Percentiles rank a stretch among this genome's conserved stretches.
These are phyloP conservation scores for Quercus variabilis DNA, from an alignment of 306 rosid species.

Conservation along the genomic window DNA sequence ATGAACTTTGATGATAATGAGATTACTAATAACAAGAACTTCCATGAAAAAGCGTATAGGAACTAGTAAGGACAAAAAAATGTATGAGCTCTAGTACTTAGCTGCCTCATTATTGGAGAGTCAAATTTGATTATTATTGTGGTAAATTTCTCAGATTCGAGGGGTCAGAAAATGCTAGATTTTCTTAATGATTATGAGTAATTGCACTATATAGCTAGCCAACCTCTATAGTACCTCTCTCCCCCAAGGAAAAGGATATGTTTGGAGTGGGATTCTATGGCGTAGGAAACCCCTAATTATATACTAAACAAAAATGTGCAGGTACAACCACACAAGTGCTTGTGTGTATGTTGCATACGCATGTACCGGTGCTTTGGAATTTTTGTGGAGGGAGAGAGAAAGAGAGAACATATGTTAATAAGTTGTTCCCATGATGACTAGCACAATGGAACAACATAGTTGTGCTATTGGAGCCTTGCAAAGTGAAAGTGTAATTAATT, in stretches of 20 bases:
- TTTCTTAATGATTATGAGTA: no score
- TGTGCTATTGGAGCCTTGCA: background rate
- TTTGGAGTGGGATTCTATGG: background rate
- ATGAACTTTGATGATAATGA: no score
- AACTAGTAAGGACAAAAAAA: no score
- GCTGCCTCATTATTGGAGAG: no score
- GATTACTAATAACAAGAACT: no score
- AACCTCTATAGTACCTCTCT: background rate
- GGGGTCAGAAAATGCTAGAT: no score
- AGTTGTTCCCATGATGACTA: background rate
- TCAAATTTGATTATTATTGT: no score
- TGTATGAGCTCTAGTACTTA: no score
- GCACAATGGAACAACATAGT: background rate
- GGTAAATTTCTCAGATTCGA: no score
- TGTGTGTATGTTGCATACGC: background rate
- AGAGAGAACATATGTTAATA: background rate
- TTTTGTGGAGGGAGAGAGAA: background rate
- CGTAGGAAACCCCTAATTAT: background rate
- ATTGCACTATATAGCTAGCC: no score
- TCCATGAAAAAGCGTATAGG: no score
- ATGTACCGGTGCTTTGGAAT: background rate
- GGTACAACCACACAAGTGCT: background rate
- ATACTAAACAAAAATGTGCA: background rate
- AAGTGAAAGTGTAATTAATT: background rate
- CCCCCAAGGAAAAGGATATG: background rate